phyloP scores from a whole-genome alignment of 495 filamentous ascomycete genomes.

The Penicillium cosmopolitanum region DNA sequence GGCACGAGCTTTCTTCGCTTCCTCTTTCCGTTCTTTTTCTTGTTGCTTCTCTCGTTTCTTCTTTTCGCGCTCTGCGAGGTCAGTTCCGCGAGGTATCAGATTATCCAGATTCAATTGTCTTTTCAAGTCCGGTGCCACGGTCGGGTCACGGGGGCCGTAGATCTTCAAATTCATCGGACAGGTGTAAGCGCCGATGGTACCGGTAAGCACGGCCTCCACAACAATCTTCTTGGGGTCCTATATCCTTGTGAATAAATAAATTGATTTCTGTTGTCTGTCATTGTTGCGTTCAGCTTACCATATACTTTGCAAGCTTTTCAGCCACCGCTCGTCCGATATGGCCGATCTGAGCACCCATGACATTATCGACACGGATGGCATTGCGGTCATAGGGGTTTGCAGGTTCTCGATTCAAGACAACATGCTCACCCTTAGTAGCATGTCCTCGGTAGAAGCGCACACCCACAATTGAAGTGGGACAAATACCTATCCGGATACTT shows the following conservation, averaged over 20 bases:
- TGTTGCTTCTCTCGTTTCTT: conserved; percentile 31
- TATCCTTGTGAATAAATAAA: conserved; percentile 27
- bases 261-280: background rate
- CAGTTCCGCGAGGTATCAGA: conserved; percentile 53
- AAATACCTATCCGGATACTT: conserved; percentile 29
- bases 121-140: conserved; percentile 54
- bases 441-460: conserved; percentile 75
- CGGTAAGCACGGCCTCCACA: conserved; percentile 69
- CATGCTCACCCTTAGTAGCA: conserved; percentile 72
- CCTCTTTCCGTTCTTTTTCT: conserved; percentile 53
- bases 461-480: conserved; percentile 75
- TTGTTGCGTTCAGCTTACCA: conserved; percentile 47
- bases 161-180: conserved; percentile 71
- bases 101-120: conserved; percentile 64
- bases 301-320: conserved; percentile 71
- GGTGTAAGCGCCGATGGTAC: conserved; percentile 64
- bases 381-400: conserved; percentile 75
- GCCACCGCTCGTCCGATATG: conserved; percentile 72
- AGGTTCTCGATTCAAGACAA: conserved; percentile 70
- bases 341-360: conserved; percentile 77
- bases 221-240: conserved; percentile 55
- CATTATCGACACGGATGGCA: conserved; percentile 80
- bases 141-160: conserved; percentile 64
- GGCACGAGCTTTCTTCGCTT: conserved; percentile 49
- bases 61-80: conserved; percentile 38